Base-by-base conservation (phyloP, 2,329 filamentous ascomycete genomes). In the Phoma sp. region DNA sequence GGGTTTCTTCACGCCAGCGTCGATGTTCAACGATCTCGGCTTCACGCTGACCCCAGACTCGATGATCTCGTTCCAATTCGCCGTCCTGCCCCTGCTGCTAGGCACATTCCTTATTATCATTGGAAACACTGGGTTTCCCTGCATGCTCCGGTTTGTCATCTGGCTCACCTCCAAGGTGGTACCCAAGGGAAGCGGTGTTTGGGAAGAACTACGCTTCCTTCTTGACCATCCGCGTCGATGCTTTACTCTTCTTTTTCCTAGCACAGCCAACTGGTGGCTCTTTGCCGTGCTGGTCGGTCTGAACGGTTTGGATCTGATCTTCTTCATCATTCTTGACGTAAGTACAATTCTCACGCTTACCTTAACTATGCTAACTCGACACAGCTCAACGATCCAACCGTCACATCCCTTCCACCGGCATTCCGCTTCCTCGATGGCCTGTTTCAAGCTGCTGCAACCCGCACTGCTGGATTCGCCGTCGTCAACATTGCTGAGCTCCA, bases 211-310 rank as follows among this genome's bases (percentile, higher is more conserved):
- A 10, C 85, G 86, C 30, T 99, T 99, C 67, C 79, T 99, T 17
- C 84, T 99, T 1, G 93, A 98, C 67, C 95, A 99, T 65, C 95
- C 95, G 0, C 89, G 95, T 70, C 90, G 95, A 48, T 99, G 95
- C 76, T 99, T 99, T 70, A 99, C 95, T 0, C 80, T 99, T 12
- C 80, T 99, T 0, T 99, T 99, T 64, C 95, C 95, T 0, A 88
- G 90, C 0, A 87, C 86, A 47, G 92, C 93, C 1, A 98, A 91
- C 1, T 98, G 95, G 95, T 96, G 92, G 92, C 81, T 99, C 0
- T 96, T 98, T 70, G 89, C 86, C 75, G 89, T 97, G 25, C 80
- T 99, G 6, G 80, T 96, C 4, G 72, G 88, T 2, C 81, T 99
- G 55, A 99, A 99, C 70, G 86, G 83, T 9, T 78, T 96, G 26